Conservation (phyloP, 2,329 filamentous ascomycete species). For the Fusarium napiforme region DNA sequence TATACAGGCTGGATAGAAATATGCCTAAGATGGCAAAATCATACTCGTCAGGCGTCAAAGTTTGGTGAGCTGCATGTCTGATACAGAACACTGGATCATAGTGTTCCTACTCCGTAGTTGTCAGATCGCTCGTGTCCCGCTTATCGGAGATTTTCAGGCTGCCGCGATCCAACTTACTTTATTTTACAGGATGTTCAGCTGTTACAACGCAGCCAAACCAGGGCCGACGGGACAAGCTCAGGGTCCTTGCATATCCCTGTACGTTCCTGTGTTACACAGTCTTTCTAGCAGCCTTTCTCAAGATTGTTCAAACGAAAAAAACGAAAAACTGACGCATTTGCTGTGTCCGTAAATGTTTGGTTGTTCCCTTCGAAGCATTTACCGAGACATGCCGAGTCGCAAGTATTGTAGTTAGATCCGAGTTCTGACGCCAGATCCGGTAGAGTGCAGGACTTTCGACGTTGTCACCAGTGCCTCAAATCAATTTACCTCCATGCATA, state of each 20-base stretch:
- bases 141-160: constrained; percentile 42
- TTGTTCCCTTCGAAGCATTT: neutral
- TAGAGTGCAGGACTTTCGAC: neutral
- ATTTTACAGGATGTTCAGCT: constrained; percentile 4
- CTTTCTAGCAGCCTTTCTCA: constrained; percentile 3
- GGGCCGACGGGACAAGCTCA: constrained; percentile 21
- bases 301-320: neutral
- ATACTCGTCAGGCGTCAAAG: neutral
- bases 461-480: neutral
- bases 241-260: constrained; percentile 23
- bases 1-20: neutral
- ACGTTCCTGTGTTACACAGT: neutral
- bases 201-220: constrained; percentile 10
- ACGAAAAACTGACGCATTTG: neutral
- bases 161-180: constrained; percentile 15
- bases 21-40: neutral
- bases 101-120: neutral
- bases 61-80: neutral
- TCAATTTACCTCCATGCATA: neutral
- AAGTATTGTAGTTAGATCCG: constrained; percentile 6
- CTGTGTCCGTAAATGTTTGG: constrained; percentile 8
- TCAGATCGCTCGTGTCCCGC: constrained; percentile 30
- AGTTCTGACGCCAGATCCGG: neutral
- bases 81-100: neutral
- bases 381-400: constrained; percentile 1